Base-by-base conservation (phyloP, 73 alveolate genomes). In the Blepharisma japonicum region DNA sequence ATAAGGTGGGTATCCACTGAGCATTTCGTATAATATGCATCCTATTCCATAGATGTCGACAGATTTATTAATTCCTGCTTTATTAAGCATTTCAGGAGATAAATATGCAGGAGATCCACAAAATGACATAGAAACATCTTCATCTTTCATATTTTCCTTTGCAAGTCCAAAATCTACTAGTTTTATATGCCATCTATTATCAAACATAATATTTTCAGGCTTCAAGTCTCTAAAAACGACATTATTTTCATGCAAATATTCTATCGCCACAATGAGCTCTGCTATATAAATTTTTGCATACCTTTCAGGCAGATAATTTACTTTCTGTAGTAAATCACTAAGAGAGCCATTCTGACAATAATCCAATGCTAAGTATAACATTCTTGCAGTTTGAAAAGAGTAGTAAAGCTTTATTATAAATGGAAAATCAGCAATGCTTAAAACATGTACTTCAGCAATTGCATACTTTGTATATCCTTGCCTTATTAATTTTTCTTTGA, bases 101-200 rank as follows among this genome's bases (percentile, higher is more conserved):
- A 90, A 78, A 84, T 90, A 90, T n/a, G 88, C 93, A 6, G 93
- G 95, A 8, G 97, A 87, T 32, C 97, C 97, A 84, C 97, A 90
- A 72, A 90, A 88, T 6, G 95, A 83, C 55, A 71, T 79, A 55
- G 82, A 74, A 25, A 83, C 80, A 8, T 71, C 78, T 82, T 90
- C 87, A 25, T 87, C 86, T 42, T 80, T 71, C 6, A 90, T 79
- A 72, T 85, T 85, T 83, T 90, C 87, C 70, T 90, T 89, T 6
- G 91, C 88, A 47, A 89, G 71, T 32, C 95, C 94, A 55, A 89
- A 89, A 86, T 89, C 95, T 6, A 87, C 91, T 68, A 89, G 78
- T 77, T 86, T 86, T 6, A 89, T 21, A 77, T 81, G 91, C 45
- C 91, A 89, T 56, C 82, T 91, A 21, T 68, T 46, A 11, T 87